Evolutionary conservation across 2,329 filamentous ascomycete genomes (phyloP).

Genomic region (Mycosphaerella sp.): DNA sequence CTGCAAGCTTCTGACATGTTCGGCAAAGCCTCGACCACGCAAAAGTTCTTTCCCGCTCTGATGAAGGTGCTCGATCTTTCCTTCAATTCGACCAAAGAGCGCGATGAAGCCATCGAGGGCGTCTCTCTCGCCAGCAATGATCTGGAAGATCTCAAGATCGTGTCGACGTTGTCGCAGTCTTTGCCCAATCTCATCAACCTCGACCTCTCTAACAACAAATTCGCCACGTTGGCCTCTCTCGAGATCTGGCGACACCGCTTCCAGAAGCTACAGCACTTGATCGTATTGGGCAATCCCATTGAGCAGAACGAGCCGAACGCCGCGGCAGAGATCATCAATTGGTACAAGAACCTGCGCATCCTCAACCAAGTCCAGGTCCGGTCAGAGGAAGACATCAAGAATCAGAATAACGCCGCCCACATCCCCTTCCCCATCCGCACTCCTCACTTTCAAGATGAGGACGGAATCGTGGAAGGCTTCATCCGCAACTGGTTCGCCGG

Average conservation of each 20-base stretch:
- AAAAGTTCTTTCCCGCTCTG: conserved; percentile 86
- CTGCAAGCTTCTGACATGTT: conserved; percentile 72
- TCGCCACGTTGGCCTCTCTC: conserved; percentile 62
- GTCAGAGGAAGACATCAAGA: conserved; percentile 63
- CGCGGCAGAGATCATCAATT: conserved; percentile 63
- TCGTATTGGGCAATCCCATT: conserved; percentile 72
- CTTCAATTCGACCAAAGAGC: conserved; percentile 66
- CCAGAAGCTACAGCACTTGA: conserved; percentile 69
- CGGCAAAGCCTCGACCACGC: conserved; percentile 60
- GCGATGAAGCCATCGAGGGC: conserved; percentile 71
- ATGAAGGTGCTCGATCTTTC: conserved; percentile 78
- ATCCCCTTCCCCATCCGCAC: conserved; percentile 57
- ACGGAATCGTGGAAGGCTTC: conserved; percentile 68
- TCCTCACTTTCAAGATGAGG: conserved; percentile 67
- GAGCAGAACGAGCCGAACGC: conserved; percentile 46
- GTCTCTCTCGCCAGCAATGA: conserved; percentile 77
- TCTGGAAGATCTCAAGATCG: conserved; percentile 63
- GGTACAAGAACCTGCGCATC: conserved; percentile 75
- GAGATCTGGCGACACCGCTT: conserved; percentile 76
- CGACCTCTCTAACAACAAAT: conserved; percentile 77
- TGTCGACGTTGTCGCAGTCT: conserved; percentile 68
- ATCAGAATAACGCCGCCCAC: conserved; percentile 46
- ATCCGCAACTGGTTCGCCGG: conserved; percentile 65
- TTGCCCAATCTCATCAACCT: conserved; percentile 84
- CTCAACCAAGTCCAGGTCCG: conserved; percentile 71